These are phyloP conservation scores for Brassica cretica DNA, from an alignment of 345 rosid species.

Conservation along the genomic window DNA sequence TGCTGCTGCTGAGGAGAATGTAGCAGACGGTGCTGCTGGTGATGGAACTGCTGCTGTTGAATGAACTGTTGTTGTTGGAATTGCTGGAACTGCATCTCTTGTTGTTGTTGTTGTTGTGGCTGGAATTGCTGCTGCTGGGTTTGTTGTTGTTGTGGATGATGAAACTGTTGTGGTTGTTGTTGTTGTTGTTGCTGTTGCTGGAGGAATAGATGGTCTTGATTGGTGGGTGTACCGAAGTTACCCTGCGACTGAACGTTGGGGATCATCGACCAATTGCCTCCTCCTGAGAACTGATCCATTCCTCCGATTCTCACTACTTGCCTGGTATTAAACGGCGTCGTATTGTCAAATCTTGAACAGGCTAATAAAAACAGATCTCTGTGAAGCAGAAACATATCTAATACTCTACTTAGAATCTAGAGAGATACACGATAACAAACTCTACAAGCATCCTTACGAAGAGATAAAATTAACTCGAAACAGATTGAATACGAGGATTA, in stretches of 20 bases:
- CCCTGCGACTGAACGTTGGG: slow-evolving; percentile 48
- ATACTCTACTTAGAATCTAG: not conserved
- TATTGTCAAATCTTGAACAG: not conserved
- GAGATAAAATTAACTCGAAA: not conserved
- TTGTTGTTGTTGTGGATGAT: slow-evolving; percentile 43
- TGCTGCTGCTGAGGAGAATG: slow-evolving; percentile 31
- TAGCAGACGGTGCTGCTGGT: slow-evolving; percentile 25
- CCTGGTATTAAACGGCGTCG: not conserved
- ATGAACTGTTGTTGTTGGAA: slow-evolving; percentile 42
- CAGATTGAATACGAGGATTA: not conserved
- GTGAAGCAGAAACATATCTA: not conserved
- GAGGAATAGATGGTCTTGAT: slow-evolving; percentile 60
- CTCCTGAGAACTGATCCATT: slow-evolving; percentile 49
- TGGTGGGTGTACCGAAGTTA: slow-evolving; percentile 51
- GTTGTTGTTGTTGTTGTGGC: slow-evolving; percentile 34
- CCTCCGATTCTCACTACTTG: not conserved
- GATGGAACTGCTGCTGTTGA: slow-evolving; percentile 41
- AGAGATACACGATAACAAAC: not conserved
- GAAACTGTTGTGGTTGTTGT: slow-evolving; percentile 23
- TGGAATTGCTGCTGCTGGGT: slow-evolving; percentile 39
- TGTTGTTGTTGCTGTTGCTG: slow-evolving; percentile 34
- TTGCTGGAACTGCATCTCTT: slow-evolving; percentile 39
- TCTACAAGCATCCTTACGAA: not conserved
- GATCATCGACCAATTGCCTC: slow-evolving; percentile 57
- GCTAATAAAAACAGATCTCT: not conserved